Conservation (phyloP, 257 asterid genomes). For the Ilex aquifolium region DNA sequence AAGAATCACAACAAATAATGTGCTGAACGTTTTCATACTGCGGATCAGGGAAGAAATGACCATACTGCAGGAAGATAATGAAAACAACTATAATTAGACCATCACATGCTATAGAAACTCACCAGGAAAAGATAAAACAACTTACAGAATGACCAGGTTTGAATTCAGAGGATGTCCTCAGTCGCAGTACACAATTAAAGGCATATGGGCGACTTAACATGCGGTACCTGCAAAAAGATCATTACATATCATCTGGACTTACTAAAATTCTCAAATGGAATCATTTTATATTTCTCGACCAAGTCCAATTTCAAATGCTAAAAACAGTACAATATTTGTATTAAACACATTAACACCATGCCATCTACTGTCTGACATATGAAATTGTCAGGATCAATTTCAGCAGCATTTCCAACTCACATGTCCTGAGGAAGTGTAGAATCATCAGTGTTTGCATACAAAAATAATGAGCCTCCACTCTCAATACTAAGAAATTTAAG, state of each 20-base stretch:
- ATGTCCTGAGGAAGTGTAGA: conserved; percentile 99
- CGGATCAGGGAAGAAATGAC: conserved; percentile 98
- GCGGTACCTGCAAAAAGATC: conserved; percentile 76
- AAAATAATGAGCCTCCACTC: conserved; percentile 96
- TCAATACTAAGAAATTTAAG: conserved; percentile 94
- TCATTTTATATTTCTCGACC: neutral
- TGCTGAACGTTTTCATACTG: conserved; percentile 97
- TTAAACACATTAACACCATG: neutral
- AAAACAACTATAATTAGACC: conserved; percentile 20
- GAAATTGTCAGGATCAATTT: neutral
- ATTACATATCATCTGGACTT: conserved; percentile 23
- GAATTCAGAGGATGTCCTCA: conserved; percentile 90
- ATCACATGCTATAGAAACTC: conserved; percentile 5
- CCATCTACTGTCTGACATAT: neutral
- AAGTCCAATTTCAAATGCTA: neutral
- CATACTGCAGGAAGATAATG: conserved; percentile 64
- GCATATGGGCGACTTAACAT: conserved; percentile 95
- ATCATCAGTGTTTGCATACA: conserved; percentile 87
- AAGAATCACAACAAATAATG: conserved; percentile 90
- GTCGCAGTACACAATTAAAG: conserved; percentile 85
- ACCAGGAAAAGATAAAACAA: conserved; percentile 9
- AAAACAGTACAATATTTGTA: neutral
- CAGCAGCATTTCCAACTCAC: conserved; percentile 45
- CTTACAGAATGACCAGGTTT: conserved; percentile 84
- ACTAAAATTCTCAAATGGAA: conserved; percentile 5